Evolutionary conservation across 2,329 filamentous ascomycete species (phyloP).

Genomic region (Metarhizium humberi): DNA sequence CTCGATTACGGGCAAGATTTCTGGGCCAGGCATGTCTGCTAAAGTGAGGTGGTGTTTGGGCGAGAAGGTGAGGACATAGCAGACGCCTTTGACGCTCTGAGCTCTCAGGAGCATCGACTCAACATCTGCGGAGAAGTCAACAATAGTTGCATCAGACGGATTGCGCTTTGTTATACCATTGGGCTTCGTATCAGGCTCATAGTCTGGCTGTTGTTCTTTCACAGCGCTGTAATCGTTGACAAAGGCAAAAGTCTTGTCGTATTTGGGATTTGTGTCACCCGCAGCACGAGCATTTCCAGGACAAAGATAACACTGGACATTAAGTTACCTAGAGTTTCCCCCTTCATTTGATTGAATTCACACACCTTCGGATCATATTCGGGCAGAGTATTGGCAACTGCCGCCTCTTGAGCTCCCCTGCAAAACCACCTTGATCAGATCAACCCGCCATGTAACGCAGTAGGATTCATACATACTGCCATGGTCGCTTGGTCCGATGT

Average conservation of each 20-base stretch:
- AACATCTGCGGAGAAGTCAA: slow-evolving; percentile 40
- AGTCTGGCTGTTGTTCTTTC: slow-evolving; percentile 83
- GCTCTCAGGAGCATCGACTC: slow-evolving; percentile 71
- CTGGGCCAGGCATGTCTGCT: slow-evolving; percentile 69
- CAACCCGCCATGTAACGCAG: neutral
- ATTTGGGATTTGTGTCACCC: slow-evolving; percentile 78
- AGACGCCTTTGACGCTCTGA: slow-evolving; percentile 84
- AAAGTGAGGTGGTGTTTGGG: slow-evolving; percentile 84
- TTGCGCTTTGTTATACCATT: slow-evolving; percentile 19
- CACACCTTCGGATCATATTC: slow-evolving; percentile 67
- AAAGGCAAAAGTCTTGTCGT: slow-evolving; percentile 82
- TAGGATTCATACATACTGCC: slow-evolving; percentile 62
- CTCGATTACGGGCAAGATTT: slow-evolving; percentile 76
- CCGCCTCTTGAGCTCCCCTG: slow-evolving; percentile 70
- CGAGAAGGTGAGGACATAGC: slow-evolving; percentile 94
- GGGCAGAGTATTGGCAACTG: slow-evolving; percentile 60
- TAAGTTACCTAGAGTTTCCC: slow-evolving; percentile 4
- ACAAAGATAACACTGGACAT: slow-evolving; percentile 78
- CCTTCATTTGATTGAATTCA: neutral
- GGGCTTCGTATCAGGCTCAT: slow-evolving; percentile 36
- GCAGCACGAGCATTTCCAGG: slow-evolving; percentile 83
- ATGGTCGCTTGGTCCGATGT: slow-evolving; percentile 91
- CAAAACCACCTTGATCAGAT: neutral
- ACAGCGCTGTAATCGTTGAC: slow-evolving; percentile 97
- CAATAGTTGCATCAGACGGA: neutral